A percentile compares a stretch with the other conserved stretches of the same genome.
Evolutionary conservation across 2,329 filamentous ascomycete genomes (phyloP).

Genomic region (Phyllosticta citriasiana): DNA sequence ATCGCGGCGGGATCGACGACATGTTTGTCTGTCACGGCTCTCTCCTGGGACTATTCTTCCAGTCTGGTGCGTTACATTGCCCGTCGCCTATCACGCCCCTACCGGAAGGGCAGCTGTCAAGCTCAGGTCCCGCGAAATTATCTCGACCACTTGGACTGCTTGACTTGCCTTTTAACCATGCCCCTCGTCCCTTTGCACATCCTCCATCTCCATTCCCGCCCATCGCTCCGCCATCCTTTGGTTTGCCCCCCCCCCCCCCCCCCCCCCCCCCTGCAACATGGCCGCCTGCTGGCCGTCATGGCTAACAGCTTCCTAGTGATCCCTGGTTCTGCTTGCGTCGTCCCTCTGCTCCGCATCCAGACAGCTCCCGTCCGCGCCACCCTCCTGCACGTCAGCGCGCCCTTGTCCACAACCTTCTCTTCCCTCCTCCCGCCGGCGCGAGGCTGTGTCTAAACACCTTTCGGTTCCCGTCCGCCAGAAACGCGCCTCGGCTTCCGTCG

Average conservation of each 20-base stretch:
- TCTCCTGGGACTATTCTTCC: background rate
- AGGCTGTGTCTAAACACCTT: background rate
- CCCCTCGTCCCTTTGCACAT: background rate
- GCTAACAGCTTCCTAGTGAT: slow-evolving; percentile 10
- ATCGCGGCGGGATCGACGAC: too few species aligned
- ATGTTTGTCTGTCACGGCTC: too few species aligned
- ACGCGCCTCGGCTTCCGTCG: background rate
- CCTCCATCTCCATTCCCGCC: background rate
- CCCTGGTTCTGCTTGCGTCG: slow-evolving; percentile 4
- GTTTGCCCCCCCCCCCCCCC: background rate
- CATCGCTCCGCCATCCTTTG: background rate
- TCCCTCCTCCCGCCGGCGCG: background rate
- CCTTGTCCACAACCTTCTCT: background rate
- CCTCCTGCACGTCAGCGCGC: slow-evolving; percentile 4
- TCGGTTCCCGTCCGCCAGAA: background rate
- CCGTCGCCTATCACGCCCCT: slow-evolving; percentile 7
- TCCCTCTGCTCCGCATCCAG: slow-evolving; percentile 9
- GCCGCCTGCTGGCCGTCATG: background rate
- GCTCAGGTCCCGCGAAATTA: slow-evolving; percentile 6
- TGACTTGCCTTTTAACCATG: slow-evolving; percentile 9
- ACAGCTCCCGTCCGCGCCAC: slow-evolving; percentile 5
- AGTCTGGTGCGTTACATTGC: slow-evolving; percentile 1
- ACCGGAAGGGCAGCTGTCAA: background rate
- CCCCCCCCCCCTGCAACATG: background rate
- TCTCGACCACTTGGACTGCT: slow-evolving; percentile 8